Conservation (phyloP, 139 green algal genomes). For the Chlamydomonas eustigma region DNA sequence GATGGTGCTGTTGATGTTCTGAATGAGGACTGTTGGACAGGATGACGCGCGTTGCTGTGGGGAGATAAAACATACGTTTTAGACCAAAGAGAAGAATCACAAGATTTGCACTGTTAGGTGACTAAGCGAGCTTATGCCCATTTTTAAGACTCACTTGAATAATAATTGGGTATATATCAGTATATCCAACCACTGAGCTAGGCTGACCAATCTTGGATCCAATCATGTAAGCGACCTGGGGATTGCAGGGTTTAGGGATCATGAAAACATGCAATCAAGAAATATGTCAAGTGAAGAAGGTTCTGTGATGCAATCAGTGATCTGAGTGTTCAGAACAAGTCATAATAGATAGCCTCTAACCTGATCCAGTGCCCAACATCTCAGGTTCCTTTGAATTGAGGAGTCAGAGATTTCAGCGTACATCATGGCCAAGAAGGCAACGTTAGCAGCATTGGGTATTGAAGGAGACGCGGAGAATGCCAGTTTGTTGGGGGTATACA, state of each 20-base stretch:
- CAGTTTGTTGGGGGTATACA: conserved; percentile 15
- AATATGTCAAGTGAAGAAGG: too few species aligned
- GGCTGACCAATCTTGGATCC: neutral
- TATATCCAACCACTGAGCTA: conserved; percentile 18
- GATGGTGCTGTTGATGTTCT: neutral
- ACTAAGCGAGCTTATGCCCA: too few species aligned
- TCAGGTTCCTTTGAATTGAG: neutral
- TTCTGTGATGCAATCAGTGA: too few species aligned
- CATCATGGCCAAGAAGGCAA: conserved; percentile 11
- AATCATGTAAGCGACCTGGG: conserved; percentile 15
- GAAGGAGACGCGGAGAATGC: neutral
- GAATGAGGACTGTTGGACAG: neutral
- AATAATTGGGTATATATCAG: neutral
- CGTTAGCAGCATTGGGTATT: conserved; percentile 11
- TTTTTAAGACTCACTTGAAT: too few species aligned
- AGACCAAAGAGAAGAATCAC: too few species aligned
- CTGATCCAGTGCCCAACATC: conserved; percentile 14
- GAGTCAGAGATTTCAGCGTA: conserved; percentile 10
- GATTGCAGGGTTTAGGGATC: too few species aligned
- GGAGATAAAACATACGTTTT: too few species aligned
- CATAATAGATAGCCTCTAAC: too few species aligned
- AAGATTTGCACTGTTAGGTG: too few species aligned
- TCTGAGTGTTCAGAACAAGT: too few species aligned
- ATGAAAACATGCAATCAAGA: too few species aligned
- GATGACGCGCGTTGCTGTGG: conserved; percentile 27